Conservation (phyloP, 1,139 yeast genomes). For the Lipomyces yarrowii region DNA sequence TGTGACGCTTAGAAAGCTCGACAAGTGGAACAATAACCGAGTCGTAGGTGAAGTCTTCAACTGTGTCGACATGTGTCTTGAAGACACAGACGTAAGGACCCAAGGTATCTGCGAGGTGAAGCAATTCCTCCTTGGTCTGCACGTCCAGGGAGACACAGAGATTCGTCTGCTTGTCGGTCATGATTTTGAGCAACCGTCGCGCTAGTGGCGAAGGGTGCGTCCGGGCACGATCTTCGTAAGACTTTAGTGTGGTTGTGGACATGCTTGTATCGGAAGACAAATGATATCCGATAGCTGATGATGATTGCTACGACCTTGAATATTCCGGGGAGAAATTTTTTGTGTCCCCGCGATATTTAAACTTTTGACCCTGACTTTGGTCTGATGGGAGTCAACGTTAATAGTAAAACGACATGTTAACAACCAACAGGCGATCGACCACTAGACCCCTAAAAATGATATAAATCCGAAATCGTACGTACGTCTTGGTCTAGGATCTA, state of each 20-base stretch:
- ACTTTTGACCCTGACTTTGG: not conserved
- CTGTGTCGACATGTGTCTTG: slow-evolving; percentile 91
- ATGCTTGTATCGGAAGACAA: not conserved
- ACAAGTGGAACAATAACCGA: slow-evolving; percentile 75
- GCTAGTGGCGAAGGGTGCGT: slow-evolving; percentile 80
- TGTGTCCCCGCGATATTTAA: not conserved
- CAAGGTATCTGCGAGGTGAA: slow-evolving; percentile 68
- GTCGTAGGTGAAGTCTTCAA: slow-evolving; percentile 84
- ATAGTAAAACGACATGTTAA: not conserved
- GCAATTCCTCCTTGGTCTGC: slow-evolving; percentile 71
- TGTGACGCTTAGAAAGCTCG: slow-evolving; percentile 70
- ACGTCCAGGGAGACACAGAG: slow-evolving; percentile 97
- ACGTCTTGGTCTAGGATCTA: not conserved
- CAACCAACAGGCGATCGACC: not conserved
- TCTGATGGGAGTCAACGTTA: not conserved
- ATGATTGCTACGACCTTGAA: not conserved
- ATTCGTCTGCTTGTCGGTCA: slow-evolving; percentile 81
- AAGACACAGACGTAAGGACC: slow-evolving; percentile 93
- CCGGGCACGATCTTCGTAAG: slow-evolving; percentile 71
- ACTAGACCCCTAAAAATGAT: not conserved
- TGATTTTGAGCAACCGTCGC: slow-evolving; percentile 65
- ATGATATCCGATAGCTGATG: not conserved
- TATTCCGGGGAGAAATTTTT: too few species aligned
- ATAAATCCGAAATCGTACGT: not conserved
- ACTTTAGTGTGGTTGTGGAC: slow-evolving; percentile 23